Conservation (phyloP, 2,329 filamentous ascomycete genomes). For the Phaeosphaeria sp. region DNA sequence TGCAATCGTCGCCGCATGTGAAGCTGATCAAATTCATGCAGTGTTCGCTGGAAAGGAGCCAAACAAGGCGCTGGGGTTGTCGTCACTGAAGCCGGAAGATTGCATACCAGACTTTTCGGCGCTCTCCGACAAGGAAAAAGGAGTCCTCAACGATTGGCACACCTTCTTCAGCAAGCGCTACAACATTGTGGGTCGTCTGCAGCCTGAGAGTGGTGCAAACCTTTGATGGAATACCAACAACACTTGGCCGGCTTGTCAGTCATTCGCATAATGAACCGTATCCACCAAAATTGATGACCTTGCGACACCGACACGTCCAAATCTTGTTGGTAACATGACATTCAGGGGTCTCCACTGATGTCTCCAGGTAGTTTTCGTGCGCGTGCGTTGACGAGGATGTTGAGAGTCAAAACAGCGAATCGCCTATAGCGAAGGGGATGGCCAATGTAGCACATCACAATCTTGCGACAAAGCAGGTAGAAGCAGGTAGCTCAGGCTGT, state of each 20-base stretch:
- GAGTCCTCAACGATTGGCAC: conserved; percentile 86
- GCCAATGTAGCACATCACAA: neutral
- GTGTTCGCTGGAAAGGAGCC: conserved; percentile 97
- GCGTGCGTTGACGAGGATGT: neutral
- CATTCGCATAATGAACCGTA: neutral
- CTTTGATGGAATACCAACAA: conserved; percentile 12
- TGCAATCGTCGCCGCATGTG: neutral
- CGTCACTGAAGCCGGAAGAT: conserved; percentile 85
- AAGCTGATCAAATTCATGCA: conserved; percentile 49
- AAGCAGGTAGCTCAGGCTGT: neutral
- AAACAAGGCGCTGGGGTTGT: conserved; percentile 86
- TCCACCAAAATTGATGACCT: neutral
- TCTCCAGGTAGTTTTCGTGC: neutral
- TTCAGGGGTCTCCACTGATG: neutral
- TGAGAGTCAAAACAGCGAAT: neutral
- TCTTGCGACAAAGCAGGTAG: neutral
- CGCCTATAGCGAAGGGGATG: neutral
- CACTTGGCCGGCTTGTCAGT: neutral
- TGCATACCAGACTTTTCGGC: conserved; percentile 82
- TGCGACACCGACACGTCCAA: neutral
- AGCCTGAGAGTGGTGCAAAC: conserved; percentile 24
- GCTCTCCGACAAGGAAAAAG: conserved; percentile 83
- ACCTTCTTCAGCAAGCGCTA: conserved; percentile 98
- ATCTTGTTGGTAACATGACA: neutral
- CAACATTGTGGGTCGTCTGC: conserved; percentile 74